Evolutionary conservation across 345 rosid genomes (phyloP), one percentile per base, ranked within the genome.

Genomic region (Diplotaxis tenuifolia): DNA sequence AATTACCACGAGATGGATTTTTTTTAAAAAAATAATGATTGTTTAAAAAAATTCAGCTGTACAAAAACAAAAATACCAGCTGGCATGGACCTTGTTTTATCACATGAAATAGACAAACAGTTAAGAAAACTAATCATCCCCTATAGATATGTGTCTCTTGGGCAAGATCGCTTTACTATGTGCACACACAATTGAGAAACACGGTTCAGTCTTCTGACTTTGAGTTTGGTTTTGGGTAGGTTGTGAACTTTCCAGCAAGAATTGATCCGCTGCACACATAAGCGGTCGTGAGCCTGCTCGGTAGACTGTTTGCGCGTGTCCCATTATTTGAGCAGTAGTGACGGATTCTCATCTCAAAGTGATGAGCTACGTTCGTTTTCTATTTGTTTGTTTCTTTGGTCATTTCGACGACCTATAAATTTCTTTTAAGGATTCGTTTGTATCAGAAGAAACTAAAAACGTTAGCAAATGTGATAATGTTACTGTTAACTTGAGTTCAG

Each of bases 281-380:
- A 42, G 96, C 98, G 0, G 95, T 87, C 19, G 97, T 93, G 57
- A 90, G 96, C 79, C 84, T 93, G 65, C 97, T 90, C 25, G 98
- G 98, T 23, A 81, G 93, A 67, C 89, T 90, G 60, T 84, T 83
- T 72, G 88, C 90, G 2, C 88, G 92, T 3, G 95, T 89, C 62
- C 98, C 93, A 2, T n/a, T n/a, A n/a, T 85, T 83, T 15, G 93
- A 90, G 82, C 83, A 85, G 69, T 78, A 85, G 73, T 67, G 64
- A 77, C n/a, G 0, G 40, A 18, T 0, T 6, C 60, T 65, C 55
- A 50, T 61, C 74, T 9, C 45, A 40, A 52, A 71, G 7, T n/a
- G 8, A 29, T 23, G 49, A 71, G 71, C 45, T 34, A n/a, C 10
- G 49, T 71, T 49, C 50, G 36, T 34, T 53, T 50, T 58, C 21